Evolutionary conservation across 1,284 basidiomycete species (phyloP), one percentile per base, ranked within the genome.

Genomic region (Bondarzewia mesenterica): DNA sequence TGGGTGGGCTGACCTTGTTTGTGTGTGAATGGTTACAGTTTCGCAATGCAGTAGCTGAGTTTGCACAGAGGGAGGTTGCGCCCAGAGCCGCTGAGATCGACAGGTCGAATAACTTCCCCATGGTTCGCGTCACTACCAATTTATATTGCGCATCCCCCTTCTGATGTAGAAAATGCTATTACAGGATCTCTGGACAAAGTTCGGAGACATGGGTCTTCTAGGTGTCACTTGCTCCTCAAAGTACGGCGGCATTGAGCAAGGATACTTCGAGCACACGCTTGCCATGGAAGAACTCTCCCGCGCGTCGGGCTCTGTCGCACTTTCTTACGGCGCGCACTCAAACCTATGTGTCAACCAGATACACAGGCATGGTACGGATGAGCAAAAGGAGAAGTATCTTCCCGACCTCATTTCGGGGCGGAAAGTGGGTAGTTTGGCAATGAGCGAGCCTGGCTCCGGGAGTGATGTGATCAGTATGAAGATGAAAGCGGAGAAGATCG

Each of bases 401-500:
- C 85, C 89, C 5, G 85, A 88, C 59, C 75, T 97, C 38, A 72
- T 96, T 37, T 73, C 78, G 23, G 94, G 93, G 47, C 81, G 69
- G 62, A 89, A 91, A 63, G 79, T 97, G 26, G 94, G 94, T 41
- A 85, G 87, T 54, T 73, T 97, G 46, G 94, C 93, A 8, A 97
- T 97, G 94, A 91, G 86, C 57, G 93, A 97, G 68, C 78, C 89
- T 1, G 91, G 86, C 15, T 82, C 85, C 53, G 93, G 93, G 42
- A 93, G 89, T 58, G 93, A 97, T 65, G 93, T 97, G 20, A 83
- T 96, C 20, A 89, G 85, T 58, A 97, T 96, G 94, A 77, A 74
- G 58, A 72, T 93, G 44, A 80, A 75, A 47, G 93, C 92, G 15
- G 81, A 84, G 52, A 86, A 85, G 66, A 75, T 86, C 29, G 71